These are phyloP conservation scores for Malbranchea zuffiana DNA, from an alignment of 2,329 filamentous ascomycete genomes.

Conservation along the genomic window DNA sequence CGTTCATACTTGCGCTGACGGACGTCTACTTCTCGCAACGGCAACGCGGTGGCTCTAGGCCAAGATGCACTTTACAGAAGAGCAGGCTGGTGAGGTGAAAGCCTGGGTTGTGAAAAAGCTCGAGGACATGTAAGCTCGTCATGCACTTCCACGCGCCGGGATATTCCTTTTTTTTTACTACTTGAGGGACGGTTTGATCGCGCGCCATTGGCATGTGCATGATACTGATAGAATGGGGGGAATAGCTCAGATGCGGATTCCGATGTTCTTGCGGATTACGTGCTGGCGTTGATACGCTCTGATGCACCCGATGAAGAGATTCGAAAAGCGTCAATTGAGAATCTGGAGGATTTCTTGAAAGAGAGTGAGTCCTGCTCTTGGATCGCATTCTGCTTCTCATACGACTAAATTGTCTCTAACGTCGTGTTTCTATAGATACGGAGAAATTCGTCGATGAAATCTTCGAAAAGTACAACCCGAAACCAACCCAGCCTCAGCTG, in stretches of 20 bases:
- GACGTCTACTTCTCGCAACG: too few relatives aligned
- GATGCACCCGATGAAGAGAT: constrained; percentile 46
- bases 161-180: constrained; percentile 1
- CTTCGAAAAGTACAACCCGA: constrained; percentile 41
- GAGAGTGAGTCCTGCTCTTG: constrained; percentile 40
- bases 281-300: constrained; percentile 47
- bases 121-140: constrained; percentile 45
- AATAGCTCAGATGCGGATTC: constrained; percentile 50
- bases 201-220: neutral
- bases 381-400: neutral
- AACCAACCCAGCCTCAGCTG: constrained; percentile 25
- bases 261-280: constrained; percentile 52
- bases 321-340: constrained; percentile 43
- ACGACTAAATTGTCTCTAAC: neutral
- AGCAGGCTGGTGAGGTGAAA: constrained; percentile 44
- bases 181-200: neutral
- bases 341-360: constrained; percentile 48
- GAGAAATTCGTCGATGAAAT: constrained; percentile 46
- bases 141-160: too few relatives aligned
- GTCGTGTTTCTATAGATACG: constrained; percentile 32
- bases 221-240: neutral
- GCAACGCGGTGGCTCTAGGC: too few relatives aligned
- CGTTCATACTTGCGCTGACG: too few relatives aligned
- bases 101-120: constrained; percentile 48
- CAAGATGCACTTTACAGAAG: constrained; percentile 45